These are phyloP conservation scores for Lophiostoma macrostomum DNA, from an alignment of 495 filamentous ascomycete species.

Conservation along the genomic window DNA sequence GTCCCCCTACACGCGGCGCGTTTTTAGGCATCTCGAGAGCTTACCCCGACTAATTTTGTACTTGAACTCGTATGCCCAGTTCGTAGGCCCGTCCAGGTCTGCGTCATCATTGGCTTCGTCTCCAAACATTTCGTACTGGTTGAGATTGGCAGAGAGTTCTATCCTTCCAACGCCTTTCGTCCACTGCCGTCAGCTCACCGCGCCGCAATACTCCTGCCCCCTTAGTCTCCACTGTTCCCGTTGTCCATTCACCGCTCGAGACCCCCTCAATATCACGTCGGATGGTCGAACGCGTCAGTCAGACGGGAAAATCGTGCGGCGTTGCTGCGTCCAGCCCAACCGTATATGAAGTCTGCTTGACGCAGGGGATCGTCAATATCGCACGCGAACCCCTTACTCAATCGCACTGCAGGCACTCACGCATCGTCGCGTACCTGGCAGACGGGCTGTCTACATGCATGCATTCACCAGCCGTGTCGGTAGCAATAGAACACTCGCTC, in stretches of 20 bases:
- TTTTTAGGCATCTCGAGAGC: conserved; percentile 13
- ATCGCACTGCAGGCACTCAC: not conserved
- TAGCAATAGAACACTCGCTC: not conserved
- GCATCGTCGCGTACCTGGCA: conserved; percentile 15
- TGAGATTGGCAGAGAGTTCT: too few species aligned
- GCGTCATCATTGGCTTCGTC: not conserved
- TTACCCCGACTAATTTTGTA: conserved; percentile 6
- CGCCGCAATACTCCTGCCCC: not conserved
- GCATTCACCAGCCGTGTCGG: not conserved
- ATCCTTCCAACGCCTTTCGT: not conserved
- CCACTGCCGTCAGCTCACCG: not conserved
- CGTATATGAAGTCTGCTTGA: conserved; percentile 5
- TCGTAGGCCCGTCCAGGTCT: too few species aligned
- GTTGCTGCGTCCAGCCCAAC: conserved; percentile 21
- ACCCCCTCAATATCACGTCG: conserved; percentile 2
- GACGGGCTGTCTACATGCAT: not conserved
- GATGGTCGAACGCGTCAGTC: not conserved
- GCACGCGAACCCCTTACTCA: conserved; percentile 1
- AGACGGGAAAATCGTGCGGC: conserved; percentile 1
- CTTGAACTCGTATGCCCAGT: too few species aligned
- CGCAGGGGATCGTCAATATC: not conserved
- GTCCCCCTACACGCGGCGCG: conserved; percentile 2
- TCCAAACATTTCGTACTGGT: too few species aligned
- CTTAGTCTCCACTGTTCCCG: not conserved
- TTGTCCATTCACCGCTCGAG: not conserved